phyloP scores from a whole-genome alignment of 768 basidiomycete genomes.

The Tricholoma sp. region DNA sequence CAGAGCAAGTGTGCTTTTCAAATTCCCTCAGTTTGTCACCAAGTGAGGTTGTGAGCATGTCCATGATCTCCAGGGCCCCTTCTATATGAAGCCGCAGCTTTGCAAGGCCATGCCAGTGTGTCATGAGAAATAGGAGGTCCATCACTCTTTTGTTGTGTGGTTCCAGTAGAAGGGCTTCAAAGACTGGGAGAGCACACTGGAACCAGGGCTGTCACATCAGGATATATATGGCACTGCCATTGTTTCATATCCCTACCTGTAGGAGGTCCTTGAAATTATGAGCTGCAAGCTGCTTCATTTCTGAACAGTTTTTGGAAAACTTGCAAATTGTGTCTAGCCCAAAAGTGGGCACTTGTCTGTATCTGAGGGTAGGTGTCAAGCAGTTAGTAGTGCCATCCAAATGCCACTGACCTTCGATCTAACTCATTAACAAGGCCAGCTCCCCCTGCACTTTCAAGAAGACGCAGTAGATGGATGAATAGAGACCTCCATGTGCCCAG shows the following conservation, averaged over 20 bases:
- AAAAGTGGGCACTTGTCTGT: slow-evolving; percentile 11
- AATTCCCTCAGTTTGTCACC: slow-evolving; percentile 22
- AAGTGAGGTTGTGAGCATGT: slow-evolving; percentile 17
- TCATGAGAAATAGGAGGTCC: slow-evolving; percentile 21
- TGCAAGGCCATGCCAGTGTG: slow-evolving; percentile 27
- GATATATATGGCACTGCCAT: no score
- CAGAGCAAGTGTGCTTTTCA: neutral
- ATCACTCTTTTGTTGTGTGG: slow-evolving; percentile 15
- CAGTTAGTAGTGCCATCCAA: no score
- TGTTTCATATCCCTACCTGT: slow-evolving; percentile 10
- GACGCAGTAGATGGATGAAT: no score
- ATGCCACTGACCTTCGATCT: no score
- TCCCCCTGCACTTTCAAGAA: no score
- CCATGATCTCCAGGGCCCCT: neutral
- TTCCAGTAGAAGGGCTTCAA: slow-evolving; percentile 7
- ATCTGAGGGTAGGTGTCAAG: neutral
- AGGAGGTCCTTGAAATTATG: slow-evolving; percentile 26
- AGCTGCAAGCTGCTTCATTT: slow-evolving; percentile 23
- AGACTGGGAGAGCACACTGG: slow-evolving; percentile 8
- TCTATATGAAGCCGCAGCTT: slow-evolving; percentile 1
- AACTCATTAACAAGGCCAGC: no score
- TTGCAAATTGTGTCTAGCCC: slow-evolving; percentile 16
- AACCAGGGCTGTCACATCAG: neutral
- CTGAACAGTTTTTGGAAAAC: slow-evolving; percentile 21
- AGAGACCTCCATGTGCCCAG: no score